Percentiles rank a stretch among this genome's conserved stretches.
Evolutionary conservation across 441 rosid species (phyloP).

Genomic region (Populus tomentosa): DNA sequence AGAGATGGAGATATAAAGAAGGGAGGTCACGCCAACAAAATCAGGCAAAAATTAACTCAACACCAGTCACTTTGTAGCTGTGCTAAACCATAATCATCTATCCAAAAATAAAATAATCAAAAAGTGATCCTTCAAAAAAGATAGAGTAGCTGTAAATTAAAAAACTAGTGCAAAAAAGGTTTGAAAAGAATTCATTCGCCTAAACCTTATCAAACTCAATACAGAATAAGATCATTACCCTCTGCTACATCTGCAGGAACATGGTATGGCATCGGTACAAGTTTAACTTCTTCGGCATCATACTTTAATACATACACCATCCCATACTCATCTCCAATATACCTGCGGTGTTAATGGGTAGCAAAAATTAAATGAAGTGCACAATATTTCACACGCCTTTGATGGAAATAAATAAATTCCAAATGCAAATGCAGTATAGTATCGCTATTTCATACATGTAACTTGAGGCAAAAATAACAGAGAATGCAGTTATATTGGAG

Average conservation of each 20-base stretch:
- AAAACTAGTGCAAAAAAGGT: not conserved
- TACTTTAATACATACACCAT: constrained; percentile 47
- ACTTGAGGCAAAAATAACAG: constrained; percentile 44
- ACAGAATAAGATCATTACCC: constrained; percentile 27
- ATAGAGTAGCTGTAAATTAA: not conserved
- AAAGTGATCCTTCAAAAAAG: not conserved
- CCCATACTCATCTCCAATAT: constrained; percentile 59
- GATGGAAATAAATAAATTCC: not conserved
- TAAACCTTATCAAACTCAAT: not conserved
- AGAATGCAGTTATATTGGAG: constrained; percentile 59
- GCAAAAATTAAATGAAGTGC: not conserved
- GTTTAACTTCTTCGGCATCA: constrained; percentile 36
- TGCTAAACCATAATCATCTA: not conserved
- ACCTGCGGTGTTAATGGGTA: constrained; percentile 25
- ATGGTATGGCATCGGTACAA: constrained; percentile 44
- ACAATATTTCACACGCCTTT: not conserved
- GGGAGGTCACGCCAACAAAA: not conserved
- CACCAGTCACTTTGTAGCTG: not conserved
- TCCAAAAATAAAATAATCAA: not conserved
- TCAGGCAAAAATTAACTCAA: too few species aligned
- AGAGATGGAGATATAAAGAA: not conserved
- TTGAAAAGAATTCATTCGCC: not conserved
- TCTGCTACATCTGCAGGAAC: constrained; percentile 38
- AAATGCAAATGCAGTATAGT: not conserved
- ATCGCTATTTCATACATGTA: constrained; percentile 41